A percentile compares a stretch with the other conserved stretches of the same genome.
These are phyloP conservation scores for Termitomyces sp. DNA, from an alignment of 768 basidiomycete species.

Conservation along the genomic window DNA sequence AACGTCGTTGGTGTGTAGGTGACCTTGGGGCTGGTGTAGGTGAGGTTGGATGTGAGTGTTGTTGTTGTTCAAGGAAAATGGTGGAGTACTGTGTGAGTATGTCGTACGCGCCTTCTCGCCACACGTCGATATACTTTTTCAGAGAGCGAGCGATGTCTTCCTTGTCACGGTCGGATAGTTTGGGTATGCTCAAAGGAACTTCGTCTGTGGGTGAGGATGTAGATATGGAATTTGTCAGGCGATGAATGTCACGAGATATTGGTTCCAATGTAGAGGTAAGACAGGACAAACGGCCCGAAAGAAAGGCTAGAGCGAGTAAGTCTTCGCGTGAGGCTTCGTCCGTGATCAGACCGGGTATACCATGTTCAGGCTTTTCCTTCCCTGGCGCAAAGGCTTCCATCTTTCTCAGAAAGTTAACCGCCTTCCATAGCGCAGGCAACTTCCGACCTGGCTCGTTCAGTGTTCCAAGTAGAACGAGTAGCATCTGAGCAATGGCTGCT, in stretches of 20 bases:
- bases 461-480: conserved; percentile 71
- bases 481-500: conserved; percentile 69
- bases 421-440: conserved; percentile 87
- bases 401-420: conserved; percentile 81
- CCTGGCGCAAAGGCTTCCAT: conserved; percentile 61
- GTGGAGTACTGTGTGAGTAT: conserved; percentile 86
- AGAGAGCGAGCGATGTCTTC: conserved; percentile 77
- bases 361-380: conserved; percentile 18
- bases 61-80: conserved; percentile 75
- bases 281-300: conserved; percentile 65
- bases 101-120: conserved; percentile 92
- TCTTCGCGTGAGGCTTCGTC: conserved; percentile 50
- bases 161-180: conserved; percentile 44
- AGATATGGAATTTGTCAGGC: conserved; percentile 12
- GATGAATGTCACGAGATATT: conserved; percentile 20
- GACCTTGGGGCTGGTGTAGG: conserved; percentile 15
- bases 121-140: conserved; percentile 84
- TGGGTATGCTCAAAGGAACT: conserved; percentile 22
- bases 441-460: conserved; percentile 82
- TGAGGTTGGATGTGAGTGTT: conserved; percentile 24
- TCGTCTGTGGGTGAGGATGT: conserved; percentile 50
- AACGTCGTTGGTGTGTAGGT: conserved; percentile 7
- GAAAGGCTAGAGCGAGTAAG: conserved; percentile 84
- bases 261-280: conserved; percentile 39
- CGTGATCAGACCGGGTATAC: not conserved